Conservation (phyloP, 2,329 filamentous ascomycete species). For the Hymenoscyphus fraxineus region DNA sequence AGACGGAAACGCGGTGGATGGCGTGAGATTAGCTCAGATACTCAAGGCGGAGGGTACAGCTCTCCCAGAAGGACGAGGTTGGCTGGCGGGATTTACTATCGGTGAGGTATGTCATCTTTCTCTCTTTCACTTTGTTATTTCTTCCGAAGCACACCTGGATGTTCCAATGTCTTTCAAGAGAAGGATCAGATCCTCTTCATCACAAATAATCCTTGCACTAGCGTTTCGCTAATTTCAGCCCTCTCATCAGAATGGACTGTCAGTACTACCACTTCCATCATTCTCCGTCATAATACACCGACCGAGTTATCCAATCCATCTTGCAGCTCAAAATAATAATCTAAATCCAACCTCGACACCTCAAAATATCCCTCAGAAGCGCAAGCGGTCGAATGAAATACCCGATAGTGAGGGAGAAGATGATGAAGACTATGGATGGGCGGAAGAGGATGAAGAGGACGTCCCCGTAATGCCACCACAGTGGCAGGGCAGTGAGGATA, state of each 20-base stretch:
- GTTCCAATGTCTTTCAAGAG: no score
- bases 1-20: constrained; percentile 45
- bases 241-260: constrained; percentile 17
- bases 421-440: constrained; percentile 72
- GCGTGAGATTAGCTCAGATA: constrained; percentile 58
- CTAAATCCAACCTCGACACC: constrained; percentile 13
- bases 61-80: constrained; percentile 25
- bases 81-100: constrained; percentile 29
- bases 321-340: background rate
- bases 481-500: constrained; percentile 65
- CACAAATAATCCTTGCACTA: no score
- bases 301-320: background rate
- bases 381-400: constrained; percentile 59
- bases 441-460: constrained; percentile 60
- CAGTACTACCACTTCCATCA: constrained; percentile 12
- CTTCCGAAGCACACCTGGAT: no score
- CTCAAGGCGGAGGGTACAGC: constrained; percentile 57
- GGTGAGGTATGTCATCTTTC: constrained; percentile 21
- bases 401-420: constrained; percentile 56
- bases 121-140: background rate
- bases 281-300: constrained; percentile 6
- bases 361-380: constrained; percentile 48
- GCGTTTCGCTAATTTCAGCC: background rate
- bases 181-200: no score
- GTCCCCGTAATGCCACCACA: constrained; percentile 59